Evolutionary conservation across 2,329 filamentous ascomycete genomes (phyloP).

Genomic region (Juglanconis juglandina): DNA sequence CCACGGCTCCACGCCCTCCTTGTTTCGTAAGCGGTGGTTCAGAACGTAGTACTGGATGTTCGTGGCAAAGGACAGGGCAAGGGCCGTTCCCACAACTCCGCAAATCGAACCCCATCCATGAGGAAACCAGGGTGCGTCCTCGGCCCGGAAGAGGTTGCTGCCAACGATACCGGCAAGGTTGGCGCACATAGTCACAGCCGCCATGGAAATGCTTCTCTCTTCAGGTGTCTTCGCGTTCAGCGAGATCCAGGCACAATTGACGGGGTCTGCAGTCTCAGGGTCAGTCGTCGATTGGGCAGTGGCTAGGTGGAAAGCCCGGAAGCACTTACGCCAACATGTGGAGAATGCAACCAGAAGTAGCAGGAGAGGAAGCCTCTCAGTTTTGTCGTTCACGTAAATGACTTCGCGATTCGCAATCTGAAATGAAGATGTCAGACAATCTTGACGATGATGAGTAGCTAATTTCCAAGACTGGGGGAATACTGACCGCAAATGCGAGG

Average conservation of each 20-base stretch:
- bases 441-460: not conserved
- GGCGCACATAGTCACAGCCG: constrained; percentile 59
- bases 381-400: not conserved
- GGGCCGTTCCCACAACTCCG: constrained; percentile 3
- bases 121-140: constrained; percentile 33
- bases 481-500: constrained; percentile 7
- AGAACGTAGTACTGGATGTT: constrained; percentile 3
- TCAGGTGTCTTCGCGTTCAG: constrained; percentile 14
- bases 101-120: constrained; percentile 11
- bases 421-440: not conserved
- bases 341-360: constrained; percentile 7
- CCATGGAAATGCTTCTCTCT: constrained; percentile 16
- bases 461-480: not conserved
- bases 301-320: not conserved
- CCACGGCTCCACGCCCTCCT: not conserved
- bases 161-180: constrained; percentile 61
- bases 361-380: not conserved
- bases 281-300: not conserved
- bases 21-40: not conserved
- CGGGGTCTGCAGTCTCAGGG: constrained; percentile 14
- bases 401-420: constrained; percentile 8
- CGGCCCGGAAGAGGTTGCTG: constrained; percentile 55
- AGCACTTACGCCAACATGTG: constrained; percentile 7
- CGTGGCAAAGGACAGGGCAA: constrained; percentile 1
- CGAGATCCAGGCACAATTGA: constrained; percentile 22